Evolutionary conservation across 192 early-diverging fungal species (phyloP).

Genomic region (Coemansia sp.): DNA sequence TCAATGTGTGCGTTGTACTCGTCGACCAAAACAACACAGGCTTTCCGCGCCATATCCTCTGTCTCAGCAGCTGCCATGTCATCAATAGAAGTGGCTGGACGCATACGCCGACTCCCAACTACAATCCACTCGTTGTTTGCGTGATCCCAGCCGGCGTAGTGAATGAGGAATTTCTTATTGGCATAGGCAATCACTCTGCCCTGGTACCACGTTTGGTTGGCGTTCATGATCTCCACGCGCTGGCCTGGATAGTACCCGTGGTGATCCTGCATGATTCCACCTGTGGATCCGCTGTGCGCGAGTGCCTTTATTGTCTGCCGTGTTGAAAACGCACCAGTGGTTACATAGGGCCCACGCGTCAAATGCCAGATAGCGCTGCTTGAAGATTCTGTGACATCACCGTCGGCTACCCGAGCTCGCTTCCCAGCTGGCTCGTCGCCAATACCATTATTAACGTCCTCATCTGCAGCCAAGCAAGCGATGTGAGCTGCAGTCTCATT

Average conservation of each 20-base stretch:
- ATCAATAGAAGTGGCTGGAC: background rate
- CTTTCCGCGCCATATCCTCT: constrained; percentile 41
- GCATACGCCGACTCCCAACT: constrained; percentile 45
- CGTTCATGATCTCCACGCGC: constrained; percentile 47
- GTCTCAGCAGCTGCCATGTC: constrained; percentile 10
- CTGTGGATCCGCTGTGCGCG: constrained; percentile 42
- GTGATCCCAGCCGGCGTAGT: constrained; percentile 45
- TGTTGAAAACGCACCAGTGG: constrained; percentile 50
- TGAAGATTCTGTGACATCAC: constrained; percentile 1
- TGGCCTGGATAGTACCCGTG: constrained; percentile 53
- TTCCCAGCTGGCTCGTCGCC: background rate
- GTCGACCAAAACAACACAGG: constrained; percentile 39
- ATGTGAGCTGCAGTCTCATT: background rate
- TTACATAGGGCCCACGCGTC: constrained; percentile 39
- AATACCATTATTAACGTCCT: background rate
- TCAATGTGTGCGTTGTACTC: constrained; percentile 48
- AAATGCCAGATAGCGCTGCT: constrained; percentile 37
- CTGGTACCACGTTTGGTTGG: constrained; percentile 46
- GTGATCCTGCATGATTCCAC: constrained; percentile 52
- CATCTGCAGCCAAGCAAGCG: background rate
- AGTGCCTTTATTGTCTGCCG: constrained; percentile 45
- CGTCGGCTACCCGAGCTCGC: background rate
- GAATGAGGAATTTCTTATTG: constrained; percentile 42
- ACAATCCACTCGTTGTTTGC: constrained; percentile 52
- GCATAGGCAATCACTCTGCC: constrained; percentile 46